Conservation (phyloP, 257 asterid genomes). For the Anisodus tanguticus region DNA sequence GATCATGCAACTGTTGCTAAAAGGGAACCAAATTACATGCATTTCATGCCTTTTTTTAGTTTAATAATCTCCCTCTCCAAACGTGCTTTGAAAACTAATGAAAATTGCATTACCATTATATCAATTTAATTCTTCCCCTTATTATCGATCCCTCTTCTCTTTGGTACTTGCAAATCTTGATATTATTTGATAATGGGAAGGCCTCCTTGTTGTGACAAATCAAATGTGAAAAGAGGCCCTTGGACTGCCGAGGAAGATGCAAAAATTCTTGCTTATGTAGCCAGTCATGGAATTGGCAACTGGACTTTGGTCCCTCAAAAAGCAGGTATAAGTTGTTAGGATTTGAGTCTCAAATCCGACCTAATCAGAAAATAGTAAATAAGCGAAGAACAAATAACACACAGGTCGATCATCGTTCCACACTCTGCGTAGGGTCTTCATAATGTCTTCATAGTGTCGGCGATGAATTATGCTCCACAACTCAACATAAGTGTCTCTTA, state of each 20-base stretch:
- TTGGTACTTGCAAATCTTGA: conserved; percentile 14
- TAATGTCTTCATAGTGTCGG: too few relatives aligned
- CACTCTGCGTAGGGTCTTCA: too few relatives aligned
- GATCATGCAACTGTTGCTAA: conserved; percentile 91
- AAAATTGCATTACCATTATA: conserved; percentile 56
- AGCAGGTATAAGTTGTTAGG: conserved; percentile 48
- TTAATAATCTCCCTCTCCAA: conserved; percentile 55
- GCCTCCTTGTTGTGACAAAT: conserved; percentile 93
- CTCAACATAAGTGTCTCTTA: too few relatives aligned
- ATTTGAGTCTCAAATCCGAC: too few relatives aligned
- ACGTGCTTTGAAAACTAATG: conserved; percentile 32
- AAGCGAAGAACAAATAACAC: too few relatives aligned
- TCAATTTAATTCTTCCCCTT: conserved; percentile 27
- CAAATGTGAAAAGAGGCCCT: conserved; percentile 86
- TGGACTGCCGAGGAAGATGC: conserved; percentile 98
- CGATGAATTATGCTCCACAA: too few relatives aligned
- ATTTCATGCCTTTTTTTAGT: conserved; percentile 52
- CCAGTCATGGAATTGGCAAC: conserved; percentile 93
- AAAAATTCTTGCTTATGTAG: conserved; percentile 85
- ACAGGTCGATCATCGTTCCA: too few relatives aligned
- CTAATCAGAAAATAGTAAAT: too few relatives aligned
- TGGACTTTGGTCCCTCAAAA: conserved; percentile 97
- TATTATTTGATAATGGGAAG: conserved; percentile 64
- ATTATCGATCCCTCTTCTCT: conserved; percentile 13
- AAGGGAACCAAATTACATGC: conserved; percentile 76